Evolutionary conservation across 352 stramenopile genomes (phyloP), one percentile per base, ranked within the genome.

Genomic region (Pythium utonaiense): DNA sequence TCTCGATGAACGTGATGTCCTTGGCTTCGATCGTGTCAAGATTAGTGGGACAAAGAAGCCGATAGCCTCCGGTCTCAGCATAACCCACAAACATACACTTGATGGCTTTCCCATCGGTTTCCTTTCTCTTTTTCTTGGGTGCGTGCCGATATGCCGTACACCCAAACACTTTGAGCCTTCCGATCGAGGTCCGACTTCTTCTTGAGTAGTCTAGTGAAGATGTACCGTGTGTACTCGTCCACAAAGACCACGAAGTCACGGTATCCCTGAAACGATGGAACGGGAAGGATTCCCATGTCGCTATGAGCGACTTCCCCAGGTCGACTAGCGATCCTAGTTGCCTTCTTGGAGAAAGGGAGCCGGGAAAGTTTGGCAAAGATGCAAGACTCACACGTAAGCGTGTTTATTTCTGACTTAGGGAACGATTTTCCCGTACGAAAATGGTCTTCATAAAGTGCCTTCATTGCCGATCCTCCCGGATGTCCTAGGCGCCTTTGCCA

Each of bases 81-180:
- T 59, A 71, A 30, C 53, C 64, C 21, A 67, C 31, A 45, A 67
- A 64, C 12, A 67, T 58, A 53, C 47, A 55, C 42, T 71, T 64
- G 44, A 60, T 51, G 34, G 30, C 53, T 10, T 40, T 44, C 1
- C 16, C 53, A 19, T 62, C 42, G 1, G 48, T 12, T 34, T 58
- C 56, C 3, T 56, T 62, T 2, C 33, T 9, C 6, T 21, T 16
- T 13, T 54, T 19, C n/a, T 60, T 56, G 17, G 60, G 50, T 9
- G 55, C 19, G 49, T 57, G 51, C 3, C 42, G n/a, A 16, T 51
- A 67, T 22, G 30, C 48, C 10, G 40, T 16, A 52, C 58, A 34
- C 42, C 48, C 16, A 48, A 47, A 17, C n/a, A 19, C 17, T 47
- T 17, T 5, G 40, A 47, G 17, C n/a, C 40, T 47, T 47, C 40